These are phyloP conservation scores for Aureobasidium sp. DNA, from an alignment of 2,329 filamentous ascomycete genomes.

Conservation along the genomic window DNA sequence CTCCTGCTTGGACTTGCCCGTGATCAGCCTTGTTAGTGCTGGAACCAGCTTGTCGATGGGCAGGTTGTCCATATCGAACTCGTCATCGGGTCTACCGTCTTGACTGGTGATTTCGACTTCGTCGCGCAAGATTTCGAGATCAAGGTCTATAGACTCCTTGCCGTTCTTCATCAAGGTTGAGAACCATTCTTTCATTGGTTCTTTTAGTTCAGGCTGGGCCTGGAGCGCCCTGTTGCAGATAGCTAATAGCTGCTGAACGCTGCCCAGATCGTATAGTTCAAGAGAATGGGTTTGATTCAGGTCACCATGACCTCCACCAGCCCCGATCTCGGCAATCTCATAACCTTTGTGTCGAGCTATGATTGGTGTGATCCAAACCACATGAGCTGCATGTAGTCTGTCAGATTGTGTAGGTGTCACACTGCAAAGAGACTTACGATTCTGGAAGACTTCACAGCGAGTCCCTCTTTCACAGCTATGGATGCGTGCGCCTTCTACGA, in stretches of 20 bases:
- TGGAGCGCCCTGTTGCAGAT: slow-evolving; percentile 41
- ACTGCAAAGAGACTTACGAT: slow-evolving; percentile 19
- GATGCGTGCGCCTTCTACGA: slow-evolving; percentile 53
- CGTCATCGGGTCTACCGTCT: slow-evolving; percentile 5
- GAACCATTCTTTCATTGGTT: slow-evolving; percentile 32
- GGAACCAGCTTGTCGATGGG: slow-evolving; percentile 27
- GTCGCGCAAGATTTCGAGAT: slow-evolving; percentile 16
- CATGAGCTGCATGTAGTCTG: slow-evolving; percentile 30
- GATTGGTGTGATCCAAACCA: slow-evolving; percentile 74
- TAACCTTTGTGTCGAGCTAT: slow-evolving; percentile 57
- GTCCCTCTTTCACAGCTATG: slow-evolving; percentile 81
- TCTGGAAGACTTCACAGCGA: slow-evolving; percentile 48
- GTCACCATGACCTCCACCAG: slow-evolving; percentile 74
- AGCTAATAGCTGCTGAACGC: slow-evolving; percentile 47
- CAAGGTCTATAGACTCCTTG: slow-evolving; percentile 21
- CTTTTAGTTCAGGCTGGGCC: slow-evolving; percentile 28
- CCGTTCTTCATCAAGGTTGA: slow-evolving; percentile 20
- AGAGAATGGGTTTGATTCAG: slow-evolving; percentile 62
- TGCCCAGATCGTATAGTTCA: slow-evolving; percentile 45
- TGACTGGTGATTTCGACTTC: slow-evolving; percentile 13
- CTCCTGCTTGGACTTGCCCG: slow-evolving; percentile 22
- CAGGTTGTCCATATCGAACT: slow-evolving; percentile 23
- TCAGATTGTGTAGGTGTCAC: background rate
- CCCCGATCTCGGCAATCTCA: slow-evolving; percentile 65
- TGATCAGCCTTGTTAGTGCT: slow-evolving; percentile 26